A percentile compares a stretch with the other conserved stretches of the same genome.
phyloP scores from a whole-genome alignment of 139 green algal species.

The Volvox reticuliferus region DNA sequence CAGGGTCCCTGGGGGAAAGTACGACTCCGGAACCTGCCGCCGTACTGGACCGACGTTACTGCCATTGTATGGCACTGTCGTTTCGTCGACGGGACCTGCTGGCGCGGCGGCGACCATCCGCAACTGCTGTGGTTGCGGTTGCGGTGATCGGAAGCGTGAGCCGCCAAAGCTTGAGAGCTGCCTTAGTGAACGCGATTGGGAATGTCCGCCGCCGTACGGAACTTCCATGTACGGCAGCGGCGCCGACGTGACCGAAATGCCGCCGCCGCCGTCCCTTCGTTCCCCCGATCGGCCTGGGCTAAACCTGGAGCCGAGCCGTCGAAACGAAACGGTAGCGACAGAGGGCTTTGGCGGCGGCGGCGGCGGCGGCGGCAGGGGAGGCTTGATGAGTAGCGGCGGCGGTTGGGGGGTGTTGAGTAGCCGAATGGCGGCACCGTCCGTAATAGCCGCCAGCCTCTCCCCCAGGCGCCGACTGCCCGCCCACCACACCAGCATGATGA shows the following conservation, averaged over 20 bases:
- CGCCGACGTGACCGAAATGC: not conserved
- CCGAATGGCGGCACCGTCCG: not conserved
- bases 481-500: slow-evolving; percentile 43
- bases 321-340: not conserved
- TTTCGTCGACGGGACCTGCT: too few species aligned
- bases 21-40: not conserved
- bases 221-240: not conserved
- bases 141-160: not conserved
- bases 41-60: too few species aligned
- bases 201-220: not conserved
- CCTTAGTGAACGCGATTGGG: not conserved
- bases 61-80: too few species aligned
- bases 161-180: not conserved
- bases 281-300: not conserved
- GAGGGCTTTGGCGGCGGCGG: not conserved
- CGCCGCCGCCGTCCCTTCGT: not conserved
- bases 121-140: not conserved
- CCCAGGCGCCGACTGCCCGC: slow-evolving; percentile 28
- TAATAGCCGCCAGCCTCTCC: not conserved
- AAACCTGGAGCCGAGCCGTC: not conserved
- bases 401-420: not conserved
- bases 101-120: not conserved
- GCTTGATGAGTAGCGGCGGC: not conserved
- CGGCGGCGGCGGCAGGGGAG: not conserved
- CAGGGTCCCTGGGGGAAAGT: not conserved